phyloP scores from a whole-genome alignment of 1,284 basidiomycete species.

The Phaffia rhodozyma region DNA sequence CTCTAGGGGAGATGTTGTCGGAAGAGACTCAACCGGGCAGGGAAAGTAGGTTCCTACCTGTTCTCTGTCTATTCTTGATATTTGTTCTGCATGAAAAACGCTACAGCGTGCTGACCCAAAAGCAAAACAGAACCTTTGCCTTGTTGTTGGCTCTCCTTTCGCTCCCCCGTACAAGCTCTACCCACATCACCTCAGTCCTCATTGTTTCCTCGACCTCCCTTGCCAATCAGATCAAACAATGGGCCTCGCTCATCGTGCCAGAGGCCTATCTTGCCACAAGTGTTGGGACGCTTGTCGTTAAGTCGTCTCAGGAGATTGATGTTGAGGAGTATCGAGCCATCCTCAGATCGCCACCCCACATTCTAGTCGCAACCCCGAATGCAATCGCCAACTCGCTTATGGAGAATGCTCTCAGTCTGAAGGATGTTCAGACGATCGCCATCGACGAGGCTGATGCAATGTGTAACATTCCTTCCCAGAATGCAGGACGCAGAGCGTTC shows the following conservation, averaged over 20 bases:
- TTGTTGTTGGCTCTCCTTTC: not conserved
- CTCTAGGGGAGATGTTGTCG: no score
- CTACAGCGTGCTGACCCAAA: no score
- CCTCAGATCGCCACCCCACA: not conserved
- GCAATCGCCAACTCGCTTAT: not conserved
- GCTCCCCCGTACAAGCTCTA: not conserved
- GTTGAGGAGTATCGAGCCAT: not conserved
- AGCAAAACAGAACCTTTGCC: not conserved
- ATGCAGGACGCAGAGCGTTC: not conserved
- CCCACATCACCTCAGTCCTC: not conserved
- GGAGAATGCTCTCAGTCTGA: not conserved
- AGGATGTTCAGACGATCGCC: not conserved
- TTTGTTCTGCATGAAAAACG: no score
- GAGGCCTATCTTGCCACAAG: not conserved
- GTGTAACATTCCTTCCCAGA: not conserved
- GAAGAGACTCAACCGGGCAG: no score
- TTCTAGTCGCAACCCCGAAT: not conserved
- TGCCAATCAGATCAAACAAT: not conserved
- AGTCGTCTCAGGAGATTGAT: not conserved
- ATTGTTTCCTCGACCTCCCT: not conserved
- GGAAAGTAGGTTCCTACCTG: no score
- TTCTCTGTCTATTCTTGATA: no score
- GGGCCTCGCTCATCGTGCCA: not conserved
- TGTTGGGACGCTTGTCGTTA: not conserved
- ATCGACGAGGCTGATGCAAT: not conserved